Conservation (phyloP, 2,329 filamentous ascomycete genomes). For the Colletotrichum ledebouriae region DNA sequence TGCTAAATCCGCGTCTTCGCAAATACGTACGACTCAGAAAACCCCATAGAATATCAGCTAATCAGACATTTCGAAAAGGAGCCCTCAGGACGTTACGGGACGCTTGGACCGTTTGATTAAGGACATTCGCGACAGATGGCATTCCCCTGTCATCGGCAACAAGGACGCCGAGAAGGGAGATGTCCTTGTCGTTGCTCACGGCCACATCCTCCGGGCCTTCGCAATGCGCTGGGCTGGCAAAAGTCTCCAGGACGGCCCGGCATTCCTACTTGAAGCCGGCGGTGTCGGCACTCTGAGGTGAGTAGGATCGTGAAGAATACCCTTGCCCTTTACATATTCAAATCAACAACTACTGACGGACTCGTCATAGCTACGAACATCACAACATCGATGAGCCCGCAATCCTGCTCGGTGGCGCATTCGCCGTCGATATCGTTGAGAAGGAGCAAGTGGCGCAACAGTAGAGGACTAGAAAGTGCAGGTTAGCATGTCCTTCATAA, state of each 20-base stretch:
- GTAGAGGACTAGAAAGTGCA: conserved; percentile 9
- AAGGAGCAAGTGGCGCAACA: conserved; percentile 44
- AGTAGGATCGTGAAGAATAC: conserved; percentile 41
- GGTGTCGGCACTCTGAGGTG: conserved; percentile 84
- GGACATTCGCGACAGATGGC: conserved; percentile 78
- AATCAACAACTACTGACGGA: not conserved
- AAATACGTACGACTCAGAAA: no score
- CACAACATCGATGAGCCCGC: conserved; percentile 83
- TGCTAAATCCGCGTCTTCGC: no score
- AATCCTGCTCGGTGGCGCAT: conserved; percentile 81
- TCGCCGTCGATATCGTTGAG: conserved; percentile 62
- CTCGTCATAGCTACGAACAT: conserved; percentile 77
- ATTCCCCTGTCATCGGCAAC: conserved; percentile 69
- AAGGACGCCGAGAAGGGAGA: conserved; percentile 53
- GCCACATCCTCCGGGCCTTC: conserved; percentile 89
- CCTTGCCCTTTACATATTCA: not conserved
- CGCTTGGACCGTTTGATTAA: conserved; percentile 82
- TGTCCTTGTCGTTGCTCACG: conserved; percentile 82
- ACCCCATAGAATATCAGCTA: not conserved
- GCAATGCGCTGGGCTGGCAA: conserved; percentile 88
- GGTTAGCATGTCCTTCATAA: not conserved
- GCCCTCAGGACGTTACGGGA: conserved; percentile 77
- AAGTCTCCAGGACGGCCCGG: conserved; percentile 79
- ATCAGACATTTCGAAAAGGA: conserved; percentile 57
- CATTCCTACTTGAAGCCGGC: conserved; percentile 89